These are phyloP conservation scores for Boechera stricta DNA, from an alignment of 345 rosid species.

Conservation along the genomic window DNA sequence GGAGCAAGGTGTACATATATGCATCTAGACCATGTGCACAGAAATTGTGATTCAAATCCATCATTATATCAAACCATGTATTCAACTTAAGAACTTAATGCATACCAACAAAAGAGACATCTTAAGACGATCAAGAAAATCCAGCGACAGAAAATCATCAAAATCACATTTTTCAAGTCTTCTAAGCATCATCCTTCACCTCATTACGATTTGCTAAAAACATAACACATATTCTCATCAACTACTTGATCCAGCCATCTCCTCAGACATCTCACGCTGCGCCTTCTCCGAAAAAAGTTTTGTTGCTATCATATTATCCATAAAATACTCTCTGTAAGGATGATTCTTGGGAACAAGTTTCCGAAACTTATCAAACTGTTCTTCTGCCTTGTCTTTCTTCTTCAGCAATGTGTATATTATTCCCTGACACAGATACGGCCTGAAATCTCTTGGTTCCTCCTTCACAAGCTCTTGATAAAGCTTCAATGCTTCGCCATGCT, in stretches of 20 bases:
- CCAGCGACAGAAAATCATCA: slow-evolving; percentile 12
- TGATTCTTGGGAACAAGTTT: slow-evolving; percentile 86
- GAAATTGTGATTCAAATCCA: slow-evolving; percentile 11
- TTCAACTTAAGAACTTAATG: slow-evolving; percentile 19
- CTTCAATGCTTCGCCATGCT: slow-evolving; percentile 73
- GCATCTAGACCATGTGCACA: slow-evolving; percentile 22
- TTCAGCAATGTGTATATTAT: slow-evolving; percentile 75
- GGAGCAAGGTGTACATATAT: slow-evolving; percentile 3
- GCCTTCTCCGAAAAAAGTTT: slow-evolving; percentile 69
- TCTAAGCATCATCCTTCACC: slow-evolving; percentile 20
- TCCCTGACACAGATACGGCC: slow-evolving; percentile 91
- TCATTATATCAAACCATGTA: slow-evolving; percentile 12
- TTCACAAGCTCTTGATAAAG: slow-evolving; percentile 74
- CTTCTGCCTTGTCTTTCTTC: slow-evolving; percentile 84
- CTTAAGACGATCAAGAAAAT: not conserved
- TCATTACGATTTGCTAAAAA: slow-evolving; percentile 11
- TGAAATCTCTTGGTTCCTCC: slow-evolving; percentile 91
- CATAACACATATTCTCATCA: slow-evolving; percentile 31
- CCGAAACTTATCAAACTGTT: slow-evolving; percentile 75
- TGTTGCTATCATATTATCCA: slow-evolving; percentile 72
- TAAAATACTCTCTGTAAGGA: slow-evolving; percentile 79
- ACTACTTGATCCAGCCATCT: slow-evolving; percentile 45
- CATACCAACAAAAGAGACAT: slow-evolving; percentile 24
- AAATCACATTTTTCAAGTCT: slow-evolving; percentile 19
- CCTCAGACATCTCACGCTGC: slow-evolving; percentile 56